These are phyloP conservation scores for Eutrema yunnanense DNA, from an alignment of 345 rosid genomes.

Conservation along the genomic window DNA sequence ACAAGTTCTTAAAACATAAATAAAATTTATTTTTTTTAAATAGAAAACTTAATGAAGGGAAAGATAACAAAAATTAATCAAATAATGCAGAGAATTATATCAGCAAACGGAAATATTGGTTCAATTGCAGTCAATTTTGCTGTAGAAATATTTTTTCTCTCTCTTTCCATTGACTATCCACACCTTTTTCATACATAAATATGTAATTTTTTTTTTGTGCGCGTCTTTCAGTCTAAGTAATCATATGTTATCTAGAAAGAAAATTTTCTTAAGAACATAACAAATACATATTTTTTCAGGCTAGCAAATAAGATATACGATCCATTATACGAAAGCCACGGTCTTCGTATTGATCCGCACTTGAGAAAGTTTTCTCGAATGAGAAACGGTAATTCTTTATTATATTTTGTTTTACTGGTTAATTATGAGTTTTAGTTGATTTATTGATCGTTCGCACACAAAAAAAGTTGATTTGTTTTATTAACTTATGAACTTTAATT, in stretches of 20 bases:
- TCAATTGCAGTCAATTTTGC: neutral
- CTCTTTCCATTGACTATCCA: neutral
- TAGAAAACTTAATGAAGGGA: neutral
- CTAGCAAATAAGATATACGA: neutral
- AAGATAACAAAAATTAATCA: neutral
- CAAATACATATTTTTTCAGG: neutral
- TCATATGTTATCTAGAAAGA: neutral
- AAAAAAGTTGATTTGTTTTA: neutral
- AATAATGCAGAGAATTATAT: neutral
- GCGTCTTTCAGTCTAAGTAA: neutral
- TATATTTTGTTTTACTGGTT: neutral
- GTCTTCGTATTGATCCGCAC: slow-evolving; percentile 9
- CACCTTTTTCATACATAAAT: neutral
- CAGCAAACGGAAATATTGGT: neutral
- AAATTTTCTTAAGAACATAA: neutral
- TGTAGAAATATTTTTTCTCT: neutral
- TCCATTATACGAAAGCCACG: slow-evolving; percentile 2
- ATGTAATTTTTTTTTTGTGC: neutral
- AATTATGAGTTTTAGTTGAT: neutral
- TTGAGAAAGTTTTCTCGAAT: neutral
- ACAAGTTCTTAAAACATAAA: neutral
- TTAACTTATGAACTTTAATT: neutral
- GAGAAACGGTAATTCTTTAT: neutral
- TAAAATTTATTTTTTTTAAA: neutral
- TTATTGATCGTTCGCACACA: neutral